phyloP scores from a whole-genome alignment of 2,329 filamentous ascomycete species.

The Colletotrichum graminicola region DNA sequence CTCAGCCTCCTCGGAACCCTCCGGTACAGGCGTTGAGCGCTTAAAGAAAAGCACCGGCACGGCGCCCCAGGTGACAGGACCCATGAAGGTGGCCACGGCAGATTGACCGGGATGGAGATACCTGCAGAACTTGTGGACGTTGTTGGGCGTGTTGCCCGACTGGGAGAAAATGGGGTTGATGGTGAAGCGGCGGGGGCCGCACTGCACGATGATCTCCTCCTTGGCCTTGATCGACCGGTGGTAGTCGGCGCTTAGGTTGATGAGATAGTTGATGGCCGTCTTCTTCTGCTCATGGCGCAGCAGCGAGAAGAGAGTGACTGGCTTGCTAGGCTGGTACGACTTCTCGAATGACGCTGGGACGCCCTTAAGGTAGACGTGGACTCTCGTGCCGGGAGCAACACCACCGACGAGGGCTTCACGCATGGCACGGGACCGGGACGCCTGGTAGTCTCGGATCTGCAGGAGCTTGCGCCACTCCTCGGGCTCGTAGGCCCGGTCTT shows the following conservation, averaged over 20 bases:
- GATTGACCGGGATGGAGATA: slow-evolving; percentile 92
- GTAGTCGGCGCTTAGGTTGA: slow-evolving; percentile 85
- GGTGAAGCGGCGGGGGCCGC: slow-evolving; percentile 86
- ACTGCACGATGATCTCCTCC: slow-evolving; percentile 91
- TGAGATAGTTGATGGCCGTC: slow-evolving; percentile 88
- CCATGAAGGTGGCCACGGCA: slow-evolving; percentile 89
- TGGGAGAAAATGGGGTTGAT: slow-evolving; percentile 93
- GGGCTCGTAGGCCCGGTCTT: slow-evolving; percentile 88
- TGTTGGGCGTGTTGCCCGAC: slow-evolving; percentile 90
- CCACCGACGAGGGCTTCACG: slow-evolving; percentile 92
- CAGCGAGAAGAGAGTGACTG: slow-evolving; percentile 85
- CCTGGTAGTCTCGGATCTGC: slow-evolving; percentile 90
- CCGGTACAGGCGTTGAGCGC: slow-evolving; percentile 56
- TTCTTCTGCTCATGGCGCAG: slow-evolving; percentile 96
- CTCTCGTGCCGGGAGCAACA: slow-evolving; percentile 84
- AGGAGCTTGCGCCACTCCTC: slow-evolving; percentile 90
- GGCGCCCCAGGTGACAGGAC: slow-evolving; percentile 91
- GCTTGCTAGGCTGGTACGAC: slow-evolving; percentile 66
- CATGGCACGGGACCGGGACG: slow-evolving; percentile 79
- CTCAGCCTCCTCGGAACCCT: slow-evolving; percentile 57
- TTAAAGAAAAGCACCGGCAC: slow-evolving; percentile 93
- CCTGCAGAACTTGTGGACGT: slow-evolving; percentile 96
- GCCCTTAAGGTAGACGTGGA: slow-evolving; percentile 79
- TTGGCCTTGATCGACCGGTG: slow-evolving; percentile 87
- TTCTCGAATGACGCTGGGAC: slow-evolving; percentile 59